Evolutionary conservation across 176 grass and related monocot species (phyloP).

Genomic region (Puccinellia tenuiflora): DNA sequence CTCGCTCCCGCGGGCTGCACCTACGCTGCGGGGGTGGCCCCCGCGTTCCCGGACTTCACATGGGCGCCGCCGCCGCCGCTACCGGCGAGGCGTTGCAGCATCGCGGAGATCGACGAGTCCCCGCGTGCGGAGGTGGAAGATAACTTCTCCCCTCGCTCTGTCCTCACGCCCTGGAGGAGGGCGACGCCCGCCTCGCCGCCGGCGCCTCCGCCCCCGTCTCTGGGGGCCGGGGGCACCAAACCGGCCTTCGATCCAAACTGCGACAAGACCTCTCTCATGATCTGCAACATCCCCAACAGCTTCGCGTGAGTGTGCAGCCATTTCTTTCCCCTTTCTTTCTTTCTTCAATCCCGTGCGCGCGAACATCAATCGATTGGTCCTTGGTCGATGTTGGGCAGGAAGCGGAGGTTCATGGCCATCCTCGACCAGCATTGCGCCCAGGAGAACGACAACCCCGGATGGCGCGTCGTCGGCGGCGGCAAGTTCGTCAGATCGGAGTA

Average conservation of each 20-base stretch:
- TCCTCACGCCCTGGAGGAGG: constrained; percentile 5
- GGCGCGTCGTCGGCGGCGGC: neutral
- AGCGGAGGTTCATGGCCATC: constrained; percentile 16
- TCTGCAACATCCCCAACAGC: constrained; percentile 50
- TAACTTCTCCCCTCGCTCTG: neutral
- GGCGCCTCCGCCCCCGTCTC: neutral
- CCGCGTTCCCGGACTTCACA: neutral
- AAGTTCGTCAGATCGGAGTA: constrained; percentile 23
- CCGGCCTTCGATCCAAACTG: neutral
- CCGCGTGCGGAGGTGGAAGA: neutral
- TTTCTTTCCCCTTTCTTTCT: neutral
- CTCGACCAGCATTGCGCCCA: constrained; percentile 33
- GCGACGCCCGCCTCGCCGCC: neutral
- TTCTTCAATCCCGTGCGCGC: neutral
- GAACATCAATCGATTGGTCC: neutral
- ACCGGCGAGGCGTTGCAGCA: neutral
- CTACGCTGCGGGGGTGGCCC: neutral
- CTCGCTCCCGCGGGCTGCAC: neutral
- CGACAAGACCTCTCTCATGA: constrained; percentile 43
- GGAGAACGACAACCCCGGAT: constrained; percentile 10
- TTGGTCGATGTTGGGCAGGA: constrained; percentile 4
- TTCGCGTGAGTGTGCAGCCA: constrained; percentile 21
- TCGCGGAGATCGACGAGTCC: constrained; percentile 12
- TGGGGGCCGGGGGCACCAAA: neutral
- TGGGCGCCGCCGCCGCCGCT: neutral